phyloP scores from a whole-genome alignment of 768 basidiomycete species.

The Termitomyces sp. region DNA sequence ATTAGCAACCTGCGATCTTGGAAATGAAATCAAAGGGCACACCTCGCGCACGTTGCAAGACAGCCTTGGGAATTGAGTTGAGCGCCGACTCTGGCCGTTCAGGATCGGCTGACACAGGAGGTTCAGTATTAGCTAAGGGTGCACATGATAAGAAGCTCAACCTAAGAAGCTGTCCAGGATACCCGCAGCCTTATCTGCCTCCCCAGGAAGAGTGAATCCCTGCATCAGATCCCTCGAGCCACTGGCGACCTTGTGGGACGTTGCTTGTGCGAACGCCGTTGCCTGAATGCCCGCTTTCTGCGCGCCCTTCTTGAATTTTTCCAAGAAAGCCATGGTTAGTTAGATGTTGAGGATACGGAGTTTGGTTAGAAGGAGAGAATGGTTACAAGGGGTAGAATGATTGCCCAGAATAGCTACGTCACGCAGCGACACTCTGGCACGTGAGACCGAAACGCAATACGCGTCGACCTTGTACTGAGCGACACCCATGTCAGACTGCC shows the following conservation, averaged over 20 bases:
- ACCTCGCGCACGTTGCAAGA: constrained; percentile 88
- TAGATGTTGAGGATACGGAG: not conserved
- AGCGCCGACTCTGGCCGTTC: constrained; percentile 83
- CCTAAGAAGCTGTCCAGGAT: constrained; percentile 91
- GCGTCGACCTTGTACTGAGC: too few relatives aligned
- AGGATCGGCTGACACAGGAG: constrained; percentile 63
- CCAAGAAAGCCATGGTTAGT: constrained; percentile 46
- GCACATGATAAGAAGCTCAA: constrained; percentile 22
- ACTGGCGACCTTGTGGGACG: constrained; percentile 61
- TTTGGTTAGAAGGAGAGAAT: not conserved
- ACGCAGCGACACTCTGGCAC: not conserved
- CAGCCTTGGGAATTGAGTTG: constrained; percentile 90
- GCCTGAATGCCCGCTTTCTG: constrained; percentile 81
- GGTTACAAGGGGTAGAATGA: not conserved
- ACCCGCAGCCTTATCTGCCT: constrained; percentile 91
- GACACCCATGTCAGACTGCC: too few relatives aligned
- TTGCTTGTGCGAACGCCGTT: constrained; percentile 63
- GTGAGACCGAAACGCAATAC: not conserved
- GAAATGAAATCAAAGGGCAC: constrained; percentile 6
- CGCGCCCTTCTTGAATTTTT: constrained; percentile 77
- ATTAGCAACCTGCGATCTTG: not conserved
- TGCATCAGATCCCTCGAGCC: constrained; percentile 78
- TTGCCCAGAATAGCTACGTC: not conserved
- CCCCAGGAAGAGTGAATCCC: constrained; percentile 84
- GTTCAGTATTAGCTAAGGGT: not conserved